These are phyloP conservation scores for Dothistroma septosporum DNA, from an alignment of 2,329 filamentous ascomycete genomes.

Conservation along the genomic window DNA sequence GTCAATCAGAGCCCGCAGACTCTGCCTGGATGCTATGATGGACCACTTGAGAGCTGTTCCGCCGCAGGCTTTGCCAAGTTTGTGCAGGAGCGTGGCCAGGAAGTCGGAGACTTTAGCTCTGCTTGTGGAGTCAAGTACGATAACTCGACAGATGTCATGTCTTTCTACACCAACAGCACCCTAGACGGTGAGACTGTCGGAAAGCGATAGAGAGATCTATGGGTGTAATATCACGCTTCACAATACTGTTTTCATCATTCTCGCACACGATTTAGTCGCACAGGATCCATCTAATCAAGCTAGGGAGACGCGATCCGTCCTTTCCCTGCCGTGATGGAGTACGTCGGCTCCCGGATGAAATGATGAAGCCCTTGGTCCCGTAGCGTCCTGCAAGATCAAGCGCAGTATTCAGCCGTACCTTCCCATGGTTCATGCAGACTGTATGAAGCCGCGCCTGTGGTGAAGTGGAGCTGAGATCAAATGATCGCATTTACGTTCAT, in stretches of 20 bases:
- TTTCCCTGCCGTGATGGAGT: too few relatives aligned
- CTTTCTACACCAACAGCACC: conserved; percentile 25
- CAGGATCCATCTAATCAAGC: too few relatives aligned
- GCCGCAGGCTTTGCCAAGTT: conserved; percentile 42
- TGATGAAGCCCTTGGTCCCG: too few relatives aligned
- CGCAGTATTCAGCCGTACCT: too few relatives aligned
- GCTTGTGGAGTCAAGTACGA: conserved; percentile 42
- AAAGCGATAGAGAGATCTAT: conserved; percentile 9
- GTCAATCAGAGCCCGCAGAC: conserved; percentile 51
- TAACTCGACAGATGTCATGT: conserved; percentile 41
- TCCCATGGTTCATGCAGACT: too few relatives aligned
- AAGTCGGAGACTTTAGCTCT: conserved; percentile 43
- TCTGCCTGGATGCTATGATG: conserved; percentile 46
- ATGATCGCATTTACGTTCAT: too few relatives aligned
- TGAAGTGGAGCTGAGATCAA: too few relatives aligned
- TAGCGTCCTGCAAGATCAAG: too few relatives aligned
- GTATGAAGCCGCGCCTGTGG: too few relatives aligned
- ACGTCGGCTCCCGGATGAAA: too few relatives aligned
- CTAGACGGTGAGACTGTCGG: conserved; percentile 22
- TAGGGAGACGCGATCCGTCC: too few relatives aligned
- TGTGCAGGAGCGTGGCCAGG: conserved; percentile 40
- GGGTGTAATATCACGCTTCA: not conserved
- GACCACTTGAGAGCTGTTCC: conserved; percentile 50
- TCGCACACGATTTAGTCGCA: too few relatives aligned
- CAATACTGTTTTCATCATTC: conserved; percentile 12